Evolutionary conservation across 345 rosid genomes (phyloP), one percentile per base, ranked within the genome.

Genomic region (Brassica cretica): DNA sequence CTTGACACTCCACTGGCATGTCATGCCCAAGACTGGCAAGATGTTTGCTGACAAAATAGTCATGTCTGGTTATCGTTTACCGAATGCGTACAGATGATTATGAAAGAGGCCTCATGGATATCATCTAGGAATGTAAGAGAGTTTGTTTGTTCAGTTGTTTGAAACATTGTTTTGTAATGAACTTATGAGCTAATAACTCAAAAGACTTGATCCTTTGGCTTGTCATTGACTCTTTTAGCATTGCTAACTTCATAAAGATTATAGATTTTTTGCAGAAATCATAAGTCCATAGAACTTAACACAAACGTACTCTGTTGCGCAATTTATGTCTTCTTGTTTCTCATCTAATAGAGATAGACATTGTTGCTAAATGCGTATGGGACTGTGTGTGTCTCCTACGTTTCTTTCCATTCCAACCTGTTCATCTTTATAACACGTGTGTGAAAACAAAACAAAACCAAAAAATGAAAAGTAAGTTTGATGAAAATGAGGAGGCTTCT

Each of bases 11-110:
- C 98, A 89, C 83, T 94, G 98, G 98, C 98, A 91, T 74, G 95
- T 94, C 56, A 94, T 94, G 98, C 98, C 98, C 27, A 94, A 92
- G 90, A 92, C 98, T 0, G 98, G 98, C 51, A 94, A 91, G 85
- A 94, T 94, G 98, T 91, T 91, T 75, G 89, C 93, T 3, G 82
- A 91, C 86, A 91, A 92, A 77, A 68, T 92, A 59, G 93, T 90
- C 65, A 80, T 89, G 89, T 74, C 97, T 12, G 98, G 98, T 29
- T 92, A 87, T 83, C 88, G 82, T 60, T 71, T 94, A 78, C 98
- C 98, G 1, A 73, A 92, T 64, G 91, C 89, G 60, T 93, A 91
- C 73, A 86, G 91, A 85, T 92, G 84, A 88, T 16, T 55, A 39
- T 3, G 58, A 68, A 24, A 53, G 67, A 18, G 24, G 10, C 56